Conservation (phyloP, 2,329 filamentous ascomycete genomes). For the Cercospora zeae-maydis region DNA sequence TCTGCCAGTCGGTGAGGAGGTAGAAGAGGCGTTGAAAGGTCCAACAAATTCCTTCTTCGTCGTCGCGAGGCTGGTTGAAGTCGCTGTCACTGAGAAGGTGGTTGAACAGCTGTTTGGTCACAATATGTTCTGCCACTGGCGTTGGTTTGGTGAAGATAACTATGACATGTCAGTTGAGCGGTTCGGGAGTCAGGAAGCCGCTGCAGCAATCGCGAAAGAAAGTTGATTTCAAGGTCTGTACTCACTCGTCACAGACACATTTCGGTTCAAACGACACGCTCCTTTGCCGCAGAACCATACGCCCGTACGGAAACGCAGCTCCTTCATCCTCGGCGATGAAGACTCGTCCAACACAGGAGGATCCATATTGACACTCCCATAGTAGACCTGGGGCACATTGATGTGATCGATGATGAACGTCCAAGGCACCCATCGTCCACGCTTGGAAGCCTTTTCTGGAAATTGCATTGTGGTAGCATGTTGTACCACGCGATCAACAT, state of each 20-base stretch:
- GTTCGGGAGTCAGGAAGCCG: background rate
- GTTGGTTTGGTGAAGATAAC: slow-evolving; percentile 37
- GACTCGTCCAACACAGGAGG: slow-evolving; percentile 29
- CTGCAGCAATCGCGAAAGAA: background rate
- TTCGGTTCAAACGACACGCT: slow-evolving; percentile 32
- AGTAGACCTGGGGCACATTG: slow-evolving; percentile 40
- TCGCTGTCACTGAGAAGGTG: slow-evolving; percentile 35
- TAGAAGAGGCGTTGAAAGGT: slow-evolving; percentile 36
- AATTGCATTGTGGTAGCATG: slow-evolving; percentile 37
- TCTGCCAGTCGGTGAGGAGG: slow-evolving; percentile 39
- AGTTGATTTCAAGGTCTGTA: background rate
- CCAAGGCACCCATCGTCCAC: slow-evolving; percentile 35
- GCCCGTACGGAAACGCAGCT: slow-evolving; percentile 36
- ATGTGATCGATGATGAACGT: slow-evolving; percentile 39
- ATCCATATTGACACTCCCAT: slow-evolving; percentile 36
- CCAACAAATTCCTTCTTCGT: slow-evolving; percentile 39
- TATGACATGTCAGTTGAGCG: background rate
- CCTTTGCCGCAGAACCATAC: slow-evolving; percentile 37
- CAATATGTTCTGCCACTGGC: slow-evolving; percentile 34
- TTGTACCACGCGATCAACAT: slow-evolving; percentile 37
- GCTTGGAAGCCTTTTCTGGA: slow-evolving; percentile 35
- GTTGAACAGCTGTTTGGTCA: slow-evolving; percentile 35
- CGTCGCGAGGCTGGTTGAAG: slow-evolving; percentile 32
- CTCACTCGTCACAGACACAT: slow-evolving; percentile 29
- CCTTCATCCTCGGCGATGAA: slow-evolving; percentile 30